A percentile compares a stretch with the other conserved stretches of the same genome.
Evolutionary conservation across 805 yeast genomes (phyloP).

Genomic region (Cyberlindnera lachancei): DNA sequence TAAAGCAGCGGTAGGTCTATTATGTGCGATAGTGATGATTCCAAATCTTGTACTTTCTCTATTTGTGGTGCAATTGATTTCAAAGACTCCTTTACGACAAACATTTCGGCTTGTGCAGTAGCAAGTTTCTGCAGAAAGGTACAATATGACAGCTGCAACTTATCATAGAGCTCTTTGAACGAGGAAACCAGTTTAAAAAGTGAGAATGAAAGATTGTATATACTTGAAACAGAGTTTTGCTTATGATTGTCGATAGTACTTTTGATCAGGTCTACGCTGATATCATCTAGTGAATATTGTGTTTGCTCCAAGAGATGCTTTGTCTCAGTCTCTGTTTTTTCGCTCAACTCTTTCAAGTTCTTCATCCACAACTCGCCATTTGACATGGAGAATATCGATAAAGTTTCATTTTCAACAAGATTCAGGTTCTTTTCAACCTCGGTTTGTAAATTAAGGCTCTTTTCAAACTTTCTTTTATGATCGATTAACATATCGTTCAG

Average conservation of each 20-base stretch:
- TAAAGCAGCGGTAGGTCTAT: slow-evolving; percentile 65
- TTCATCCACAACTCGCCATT: slow-evolving; percentile 11
- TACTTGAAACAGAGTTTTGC: slow-evolving; percentile 23
- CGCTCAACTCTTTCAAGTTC: slow-evolving; percentile 14
- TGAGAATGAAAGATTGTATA: slow-evolving; percentile 26
- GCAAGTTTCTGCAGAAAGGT: slow-evolving; percentile 13
- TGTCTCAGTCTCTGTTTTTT: slow-evolving; percentile 19
- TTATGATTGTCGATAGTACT: slow-evolving; percentile 20
- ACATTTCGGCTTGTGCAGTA: slow-evolving; percentile 15
- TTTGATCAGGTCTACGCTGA: slow-evolving; percentile 16
- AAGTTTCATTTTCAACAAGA: slow-evolving; percentile 32
- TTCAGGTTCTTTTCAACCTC: slow-evolving; percentile 38
- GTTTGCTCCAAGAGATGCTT: slow-evolving; percentile 11
- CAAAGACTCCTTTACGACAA: slow-evolving; percentile 16
- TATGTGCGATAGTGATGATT: slow-evolving; percentile 28
- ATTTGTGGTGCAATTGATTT: slow-evolving; percentile 12
- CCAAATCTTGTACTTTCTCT: slow-evolving; percentile 21
- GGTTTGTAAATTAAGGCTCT: slow-evolving; percentile 27
- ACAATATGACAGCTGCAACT: slow-evolving; percentile 13
- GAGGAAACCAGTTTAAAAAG: slow-evolving; percentile 28
- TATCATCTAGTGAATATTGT: slow-evolving; percentile 9
- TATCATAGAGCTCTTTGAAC: slow-evolving; percentile 28
- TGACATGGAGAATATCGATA: slow-evolving; percentile 17
- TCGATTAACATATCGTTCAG: slow-evolving; percentile 17
- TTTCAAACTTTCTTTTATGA: slow-evolving; percentile 29